Conservation (phyloP, 108 stramenopile species). For the Halocafeteria seosinensis region DNA sequence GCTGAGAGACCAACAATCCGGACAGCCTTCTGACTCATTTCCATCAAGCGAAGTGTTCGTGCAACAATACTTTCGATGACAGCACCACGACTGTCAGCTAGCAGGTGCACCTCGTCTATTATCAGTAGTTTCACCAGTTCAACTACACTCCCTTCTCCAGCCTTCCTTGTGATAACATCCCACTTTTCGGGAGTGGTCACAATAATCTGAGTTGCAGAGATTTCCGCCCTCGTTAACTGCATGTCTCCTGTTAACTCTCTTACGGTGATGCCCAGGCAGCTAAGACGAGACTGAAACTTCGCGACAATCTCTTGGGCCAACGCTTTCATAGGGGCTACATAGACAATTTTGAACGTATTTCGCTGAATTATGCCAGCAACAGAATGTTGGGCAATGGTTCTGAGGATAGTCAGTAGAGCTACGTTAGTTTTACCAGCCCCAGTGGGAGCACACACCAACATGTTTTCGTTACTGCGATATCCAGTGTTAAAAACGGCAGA, state of each 20-base stretch:
- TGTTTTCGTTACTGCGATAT: conserved; percentile 40
- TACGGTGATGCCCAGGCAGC: conserved; percentile 56
- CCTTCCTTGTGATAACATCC: conserved; percentile 52
- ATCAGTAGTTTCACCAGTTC: conserved; percentile 79
- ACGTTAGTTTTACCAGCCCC: conserved; percentile 91
- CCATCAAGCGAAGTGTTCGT: conserved; percentile 73
- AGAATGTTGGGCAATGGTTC: conserved; percentile 7
- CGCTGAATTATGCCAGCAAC: conserved; percentile 13
- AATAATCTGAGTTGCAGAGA: conserved; percentile 66
- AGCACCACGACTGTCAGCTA: conserved; percentile 93
- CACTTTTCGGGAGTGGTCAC: conserved; percentile 88
- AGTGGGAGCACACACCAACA: conserved; percentile 93
- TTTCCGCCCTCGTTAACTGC: conserved; percentile 79
- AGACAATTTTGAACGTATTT: conserved; percentile 52
- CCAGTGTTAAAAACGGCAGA: conserved; percentile 73
- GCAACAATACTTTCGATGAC: conserved; percentile 96
- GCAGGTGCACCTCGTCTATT: conserved; percentile 87
- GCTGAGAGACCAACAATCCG: conserved; percentile 93
- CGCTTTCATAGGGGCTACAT: conserved; percentile 99
- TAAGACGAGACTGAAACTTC: conserved; percentile 72
- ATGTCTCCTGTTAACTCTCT: conserved; percentile 93
- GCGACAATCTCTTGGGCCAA: conserved; percentile 96
- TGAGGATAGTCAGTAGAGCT: conserved; percentile 36
- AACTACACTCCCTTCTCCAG: conserved; percentile 53
- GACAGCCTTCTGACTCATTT: conserved; percentile 65